Evolutionary conservation across 2,329 filamentous ascomycete species (phyloP), one percentile per base, ranked within the genome.

Genomic region (Ophiosphaerella korrae): DNA sequence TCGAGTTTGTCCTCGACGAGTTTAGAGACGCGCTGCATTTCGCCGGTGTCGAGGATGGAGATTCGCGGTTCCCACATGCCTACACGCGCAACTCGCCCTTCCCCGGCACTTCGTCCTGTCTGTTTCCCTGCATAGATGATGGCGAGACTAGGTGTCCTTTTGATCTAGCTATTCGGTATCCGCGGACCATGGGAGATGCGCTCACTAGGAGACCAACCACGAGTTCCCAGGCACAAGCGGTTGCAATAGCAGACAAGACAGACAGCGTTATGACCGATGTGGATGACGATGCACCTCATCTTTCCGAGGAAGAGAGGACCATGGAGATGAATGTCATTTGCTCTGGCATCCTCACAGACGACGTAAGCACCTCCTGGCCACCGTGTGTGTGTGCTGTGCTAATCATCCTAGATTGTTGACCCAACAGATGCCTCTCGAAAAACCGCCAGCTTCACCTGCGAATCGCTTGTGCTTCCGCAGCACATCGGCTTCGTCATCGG

Each of bases 61-160:
- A 97, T 70, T 80, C 81, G 48, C 84, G 92, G 54, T 99, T 92
- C 71, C 92, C 94, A 0, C 93, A 99, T 76, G 87, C 90, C 42
- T 99, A 96, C 72, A 96, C 93, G 0, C 88, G 87, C 35, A 92
- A 93, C 66, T 89, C 88, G 2, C 78, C 88, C 36, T 87, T 89
- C 54, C 85, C 91, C 0, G 92, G 92, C 26, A 87, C 86, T 14
- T 87, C 91, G 1, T 93, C 87, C 40, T 92, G 88, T 62, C 85
- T 97, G 23, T 99, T 99, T 65, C 94, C 94, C 0, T 97, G 94
- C 71, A 82, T 97, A 45, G 94, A 99, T 70, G 89, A 96, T 68
- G 84, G 88, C 21, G 86, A 86, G 31, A 87, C 89, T 50, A 84
- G 91, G 48, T 93, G 88, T 66, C 86, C 87, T 9, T 99, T 94